Conservation (phyloP, 2,329 filamentous ascomycete genomes). For the Parascedosporium putredinis region DNA sequence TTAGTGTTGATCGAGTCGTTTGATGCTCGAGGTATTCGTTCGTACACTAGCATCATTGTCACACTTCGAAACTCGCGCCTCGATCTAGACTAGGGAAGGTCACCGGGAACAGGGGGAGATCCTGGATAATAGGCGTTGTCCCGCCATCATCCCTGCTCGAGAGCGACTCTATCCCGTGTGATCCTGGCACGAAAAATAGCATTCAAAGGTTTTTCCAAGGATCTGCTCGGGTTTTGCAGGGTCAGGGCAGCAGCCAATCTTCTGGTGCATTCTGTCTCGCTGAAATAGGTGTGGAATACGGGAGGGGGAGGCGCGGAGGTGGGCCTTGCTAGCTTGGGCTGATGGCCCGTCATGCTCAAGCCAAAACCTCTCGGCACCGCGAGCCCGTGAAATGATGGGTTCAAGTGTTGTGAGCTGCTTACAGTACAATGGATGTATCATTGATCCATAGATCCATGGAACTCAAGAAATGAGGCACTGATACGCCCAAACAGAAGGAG, state of each 20-base stretch:
- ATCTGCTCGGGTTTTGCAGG: constrained; percentile 1
- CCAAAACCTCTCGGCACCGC: too few species aligned
- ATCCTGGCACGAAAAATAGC: not conserved
- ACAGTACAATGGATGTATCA: too few species aligned
- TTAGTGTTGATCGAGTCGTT: not conserved
- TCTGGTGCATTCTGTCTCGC: not conserved
- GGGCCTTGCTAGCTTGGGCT: too few species aligned
- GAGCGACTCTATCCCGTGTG: not conserved
- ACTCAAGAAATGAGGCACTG: too few species aligned
- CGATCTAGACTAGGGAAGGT: not conserved
- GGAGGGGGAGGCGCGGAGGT: too few species aligned
- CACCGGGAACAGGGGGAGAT: not conserved
- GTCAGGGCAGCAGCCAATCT: not conserved
- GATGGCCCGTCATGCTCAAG: too few species aligned
- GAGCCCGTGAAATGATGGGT: too few species aligned
- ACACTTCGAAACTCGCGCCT: not conserved
- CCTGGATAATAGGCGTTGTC: not conserved
- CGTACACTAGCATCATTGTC: too few species aligned
- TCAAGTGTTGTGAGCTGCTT: too few species aligned
- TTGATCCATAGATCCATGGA: too few species aligned
- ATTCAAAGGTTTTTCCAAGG: not conserved
- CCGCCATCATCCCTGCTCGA: constrained; percentile 1
- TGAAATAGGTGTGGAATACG: too few species aligned
- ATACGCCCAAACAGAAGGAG: too few species aligned
- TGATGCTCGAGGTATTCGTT: not conserved